A percentile compares a stretch with the other conserved stretches of the same genome.
Evolutionary conservation across 169 alveolate genomes (phyloP).

Genomic region (Toxoplasma gondii): DNA sequence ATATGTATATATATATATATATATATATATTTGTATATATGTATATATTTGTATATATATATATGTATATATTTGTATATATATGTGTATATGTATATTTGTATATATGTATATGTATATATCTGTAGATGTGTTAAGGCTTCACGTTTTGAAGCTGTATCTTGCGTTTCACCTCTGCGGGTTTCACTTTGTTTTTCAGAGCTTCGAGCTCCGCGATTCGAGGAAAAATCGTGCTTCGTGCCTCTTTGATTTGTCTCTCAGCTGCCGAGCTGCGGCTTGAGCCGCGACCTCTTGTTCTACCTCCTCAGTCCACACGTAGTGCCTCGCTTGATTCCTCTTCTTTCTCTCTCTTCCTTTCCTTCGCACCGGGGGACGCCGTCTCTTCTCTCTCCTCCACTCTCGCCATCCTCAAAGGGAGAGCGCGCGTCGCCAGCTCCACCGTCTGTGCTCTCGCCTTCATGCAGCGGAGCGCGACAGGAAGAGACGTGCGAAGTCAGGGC

Average conservation of each 20-base stretch:
- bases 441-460: not conserved
- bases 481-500: not conserved
- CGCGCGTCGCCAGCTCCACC: not conserved
- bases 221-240: not conserved
- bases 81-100: no score
- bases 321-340: not conserved
- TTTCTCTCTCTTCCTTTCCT: not conserved
- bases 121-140: no score
- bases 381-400: not conserved
- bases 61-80: no score
- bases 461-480: not conserved
- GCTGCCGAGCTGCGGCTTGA: slow-evolving; percentile 1
- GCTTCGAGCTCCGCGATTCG: no score
- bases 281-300: not conserved
- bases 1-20: no score
- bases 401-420: not conserved
- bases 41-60: no score
- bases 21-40: no score
- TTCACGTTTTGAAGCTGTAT: no score
- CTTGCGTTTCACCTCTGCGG: no score
- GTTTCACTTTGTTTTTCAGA: no score
- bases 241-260: not conserved
- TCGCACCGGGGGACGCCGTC: not conserved
- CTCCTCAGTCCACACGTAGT: not conserved
- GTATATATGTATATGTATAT: no score